These are phyloP conservation scores for Paraphoma sp. DNA, from an alignment of 2,329 filamentous ascomycete genomes.

Conservation along the genomic window DNA sequence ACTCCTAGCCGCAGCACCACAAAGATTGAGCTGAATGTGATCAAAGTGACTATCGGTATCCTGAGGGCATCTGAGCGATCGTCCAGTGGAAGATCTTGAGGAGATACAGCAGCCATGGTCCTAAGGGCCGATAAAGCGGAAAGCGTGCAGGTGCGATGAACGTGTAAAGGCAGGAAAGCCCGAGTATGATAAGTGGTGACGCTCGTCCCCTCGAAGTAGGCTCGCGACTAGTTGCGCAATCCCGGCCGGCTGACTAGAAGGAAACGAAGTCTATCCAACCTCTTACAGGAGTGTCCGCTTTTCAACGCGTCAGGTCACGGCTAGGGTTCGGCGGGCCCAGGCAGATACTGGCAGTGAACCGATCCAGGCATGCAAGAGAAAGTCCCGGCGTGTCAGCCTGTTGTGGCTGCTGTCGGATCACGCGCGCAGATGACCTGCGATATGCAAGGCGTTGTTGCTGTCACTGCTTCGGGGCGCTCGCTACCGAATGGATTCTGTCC, in stretches of 20 bases:
- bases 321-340: not conserved
- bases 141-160: not conserved
- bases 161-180: not conserved
- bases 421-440: not conserved
- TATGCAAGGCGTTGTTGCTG: not conserved
- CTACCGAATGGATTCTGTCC: not conserved
- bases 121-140: not conserved
- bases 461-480: slow-evolving; percentile 4
- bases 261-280: not conserved
- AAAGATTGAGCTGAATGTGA: slow-evolving; percentile 31
- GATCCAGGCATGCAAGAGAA: not conserved
- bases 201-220: not conserved
- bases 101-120: slow-evolving; percentile 18
- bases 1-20: slow-evolving; percentile 24
- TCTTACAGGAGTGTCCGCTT: not conserved
- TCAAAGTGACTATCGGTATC: slow-evolving; percentile 28
- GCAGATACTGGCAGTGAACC: not conserved
- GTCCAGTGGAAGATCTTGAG: slow-evolving; percentile 23
- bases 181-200: not conserved
- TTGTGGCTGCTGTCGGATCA: not conserved
- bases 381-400: not conserved
- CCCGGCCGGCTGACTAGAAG: not conserved
- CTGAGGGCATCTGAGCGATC: slow-evolving; percentile 29
- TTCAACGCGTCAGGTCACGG: not conserved
- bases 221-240: not conserved